phyloP scores from a whole-genome alignment of 306 rosid species.

The Aeschynomene evenia region DNA sequence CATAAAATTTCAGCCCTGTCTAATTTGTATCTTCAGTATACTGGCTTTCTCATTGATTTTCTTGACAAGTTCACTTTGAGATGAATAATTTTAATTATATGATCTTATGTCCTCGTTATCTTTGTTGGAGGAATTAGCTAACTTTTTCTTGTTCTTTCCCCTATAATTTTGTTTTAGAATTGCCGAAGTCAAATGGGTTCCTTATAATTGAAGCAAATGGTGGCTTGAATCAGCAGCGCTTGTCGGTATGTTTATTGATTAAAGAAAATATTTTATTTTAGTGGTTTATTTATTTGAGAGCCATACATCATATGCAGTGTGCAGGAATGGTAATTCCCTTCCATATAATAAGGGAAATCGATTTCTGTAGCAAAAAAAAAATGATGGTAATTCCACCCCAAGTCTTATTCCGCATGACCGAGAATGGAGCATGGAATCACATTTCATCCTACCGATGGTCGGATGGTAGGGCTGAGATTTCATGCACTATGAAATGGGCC shows the following conservation, averaged over 20 bases:
- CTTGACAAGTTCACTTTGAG: conserved; percentile 13
- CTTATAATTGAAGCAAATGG: conserved; percentile 98
- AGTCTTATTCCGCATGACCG: not conserved
- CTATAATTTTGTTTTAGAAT: conserved; percentile 38
- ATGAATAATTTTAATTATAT: conserved; percentile 10
- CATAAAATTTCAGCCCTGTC: not conserved
- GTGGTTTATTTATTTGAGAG: conserved; percentile 20
- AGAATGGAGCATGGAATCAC: conserved; percentile 17
- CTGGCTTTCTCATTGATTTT: conserved; percentile 16
- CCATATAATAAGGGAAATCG: not conserved
- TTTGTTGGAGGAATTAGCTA: conserved; percentile 26
- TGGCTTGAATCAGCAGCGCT: conserved; percentile 92
- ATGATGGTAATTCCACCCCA: not conserved
- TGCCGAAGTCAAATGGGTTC: conserved; percentile 83
- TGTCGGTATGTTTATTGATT: conserved; percentile 69
- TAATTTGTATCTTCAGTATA: not conserved
- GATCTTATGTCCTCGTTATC: conserved; percentile 6
- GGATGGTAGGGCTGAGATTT: conserved; percentile 3
- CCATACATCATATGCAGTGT: not conserved
- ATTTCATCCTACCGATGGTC: not conserved
- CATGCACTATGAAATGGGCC: not conserved
- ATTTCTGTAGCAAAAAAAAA: not conserved
- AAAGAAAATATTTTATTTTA: conserved; percentile 4
- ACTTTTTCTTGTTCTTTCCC: conserved; percentile 17
- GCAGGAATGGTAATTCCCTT: conserved; percentile 17